A percentile compares a stretch with the other conserved stretches of the same genome.
Evolutionary conservation across 129 eudicot genomes (phyloP).

Genomic region (Flaveria sonorensis): DNA sequence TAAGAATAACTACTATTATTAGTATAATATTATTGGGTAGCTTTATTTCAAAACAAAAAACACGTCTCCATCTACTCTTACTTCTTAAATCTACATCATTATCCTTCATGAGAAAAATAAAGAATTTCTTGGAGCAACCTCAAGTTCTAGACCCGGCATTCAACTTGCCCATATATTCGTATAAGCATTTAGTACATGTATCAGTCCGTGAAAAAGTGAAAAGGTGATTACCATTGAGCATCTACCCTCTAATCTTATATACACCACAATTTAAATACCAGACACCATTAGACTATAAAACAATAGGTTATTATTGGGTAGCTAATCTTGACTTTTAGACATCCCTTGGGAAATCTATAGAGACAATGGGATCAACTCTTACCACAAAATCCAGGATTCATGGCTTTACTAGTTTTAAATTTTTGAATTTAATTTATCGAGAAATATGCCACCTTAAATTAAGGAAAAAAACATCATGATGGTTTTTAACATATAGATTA

Average conservation of each 20-base stretch:
- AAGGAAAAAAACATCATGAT: slow-evolving; percentile 28
- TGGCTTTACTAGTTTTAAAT: slow-evolving; percentile 4
- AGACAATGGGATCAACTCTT: slow-evolving; percentile 34
- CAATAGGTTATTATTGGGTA: not conserved
- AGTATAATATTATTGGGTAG: not conserved
- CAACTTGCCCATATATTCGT: not conserved
- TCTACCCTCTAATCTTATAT: no score
- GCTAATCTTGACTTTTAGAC: slow-evolving; percentile 15
- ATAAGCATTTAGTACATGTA: not conserved
- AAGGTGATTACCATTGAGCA: no score
- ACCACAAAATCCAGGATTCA: slow-evolving; percentile 26
- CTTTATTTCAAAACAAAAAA: no score
- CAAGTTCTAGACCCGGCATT: not conserved
- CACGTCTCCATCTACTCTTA: no score
- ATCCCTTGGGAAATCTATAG: slow-evolving; percentile 26
- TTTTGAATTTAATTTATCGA: slow-evolving; percentile 22
- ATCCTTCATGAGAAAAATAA: no score
- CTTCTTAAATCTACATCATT: no score
- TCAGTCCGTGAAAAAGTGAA: no score
- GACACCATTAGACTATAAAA: no score
- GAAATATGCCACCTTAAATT: slow-evolving; percentile 35
- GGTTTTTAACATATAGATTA: slow-evolving; percentile 16
- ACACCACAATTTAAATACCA: no score
- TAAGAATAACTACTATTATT: not conserved
- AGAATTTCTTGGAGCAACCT: not conserved